Conservation (phyloP, 148 eudicot genomes). For the Mesembryanthemum crystallinum region DNA sequence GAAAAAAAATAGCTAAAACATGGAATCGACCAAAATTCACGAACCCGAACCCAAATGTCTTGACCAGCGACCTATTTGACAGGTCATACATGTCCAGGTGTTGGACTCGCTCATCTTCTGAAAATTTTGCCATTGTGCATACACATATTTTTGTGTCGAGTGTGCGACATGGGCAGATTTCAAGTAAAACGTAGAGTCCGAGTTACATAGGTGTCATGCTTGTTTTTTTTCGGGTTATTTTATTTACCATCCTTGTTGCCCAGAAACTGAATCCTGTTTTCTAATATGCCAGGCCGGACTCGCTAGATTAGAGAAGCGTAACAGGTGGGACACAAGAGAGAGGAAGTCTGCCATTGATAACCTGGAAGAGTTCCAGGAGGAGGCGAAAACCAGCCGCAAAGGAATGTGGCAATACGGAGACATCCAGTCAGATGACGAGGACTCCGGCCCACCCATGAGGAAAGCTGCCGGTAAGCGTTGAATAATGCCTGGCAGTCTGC, state of each 20-base stretch:
- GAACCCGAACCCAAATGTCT: too few relatives aligned
- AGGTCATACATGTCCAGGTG: too few relatives aligned
- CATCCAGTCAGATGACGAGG: constrained; percentile 84
- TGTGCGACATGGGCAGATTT: too few relatives aligned
- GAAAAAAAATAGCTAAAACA: too few relatives aligned
- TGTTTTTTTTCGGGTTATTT: background rate
- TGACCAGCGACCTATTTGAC: too few relatives aligned
- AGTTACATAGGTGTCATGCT: too few relatives aligned
- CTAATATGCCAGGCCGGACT: constrained; percentile 65
- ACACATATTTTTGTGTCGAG: too few relatives aligned
- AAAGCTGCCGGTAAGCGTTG: constrained; percentile 71
- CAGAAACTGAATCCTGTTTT: constrained; percentile 3
- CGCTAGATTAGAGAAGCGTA: constrained; percentile 72
- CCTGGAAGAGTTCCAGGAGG: constrained; percentile 62
- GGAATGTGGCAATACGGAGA: constrained; percentile 94
- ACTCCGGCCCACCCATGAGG: constrained; percentile 50
- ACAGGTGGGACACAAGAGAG: constrained; percentile 60
- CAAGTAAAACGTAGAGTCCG: too few relatives aligned
- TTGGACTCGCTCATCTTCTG: too few relatives aligned
- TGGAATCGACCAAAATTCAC: too few relatives aligned
- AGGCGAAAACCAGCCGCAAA: constrained; percentile 54
- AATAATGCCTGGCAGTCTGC: constrained; percentile 14
- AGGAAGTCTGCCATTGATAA: constrained; percentile 53
- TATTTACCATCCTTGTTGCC: background rate
- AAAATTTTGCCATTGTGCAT: too few relatives aligned